A percentile compares a stretch with the other conserved stretches of the same genome.
phyloP scores from a whole-genome alignment of 1,284 basidiomycete species.

The Phaffia rhodozyma region DNA sequence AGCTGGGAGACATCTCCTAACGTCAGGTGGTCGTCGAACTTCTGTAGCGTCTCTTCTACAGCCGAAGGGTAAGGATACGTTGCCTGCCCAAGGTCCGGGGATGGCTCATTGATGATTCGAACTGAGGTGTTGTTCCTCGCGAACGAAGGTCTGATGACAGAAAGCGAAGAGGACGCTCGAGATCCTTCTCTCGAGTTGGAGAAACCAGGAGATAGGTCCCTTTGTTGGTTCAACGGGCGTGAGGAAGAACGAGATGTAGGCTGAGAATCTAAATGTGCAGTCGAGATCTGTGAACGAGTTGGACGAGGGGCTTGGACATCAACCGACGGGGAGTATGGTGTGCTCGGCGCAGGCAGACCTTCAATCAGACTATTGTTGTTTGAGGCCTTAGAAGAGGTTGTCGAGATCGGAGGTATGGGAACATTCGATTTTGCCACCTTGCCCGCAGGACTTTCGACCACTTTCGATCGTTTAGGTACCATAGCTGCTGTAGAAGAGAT shows the following conservation, averaged over 20 bases:
- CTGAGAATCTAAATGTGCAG: background rate
- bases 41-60: constrained; percentile 41
- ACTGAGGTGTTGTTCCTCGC: constrained; percentile 74
- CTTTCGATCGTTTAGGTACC: constrained; percentile 83
- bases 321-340: background rate
- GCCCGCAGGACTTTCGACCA: constrained; percentile 91
- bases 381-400: constrained; percentile 3
- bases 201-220: background rate
- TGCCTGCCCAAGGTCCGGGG: constrained; percentile 36
- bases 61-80: background rate
- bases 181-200: background rate
- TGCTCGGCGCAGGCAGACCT: background rate
- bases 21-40: constrained; percentile 49
- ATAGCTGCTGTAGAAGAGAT: constrained; percentile 76
- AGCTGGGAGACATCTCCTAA: constrained; percentile 93
- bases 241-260: background rate
- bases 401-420: constrained; percentile 20
- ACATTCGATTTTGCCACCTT: constrained; percentile 60
- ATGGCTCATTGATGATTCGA: constrained; percentile 75
- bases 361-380: background rate
- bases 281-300: background rate
- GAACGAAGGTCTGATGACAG: constrained; percentile 56
- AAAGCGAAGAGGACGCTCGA: constrained; percentile 23
- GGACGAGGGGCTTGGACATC: background rate
- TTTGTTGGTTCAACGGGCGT: background rate